Evolutionary conservation across 768 basidiomycete species (phyloP).

Genomic region (Xanthoconium stramineum): DNA sequence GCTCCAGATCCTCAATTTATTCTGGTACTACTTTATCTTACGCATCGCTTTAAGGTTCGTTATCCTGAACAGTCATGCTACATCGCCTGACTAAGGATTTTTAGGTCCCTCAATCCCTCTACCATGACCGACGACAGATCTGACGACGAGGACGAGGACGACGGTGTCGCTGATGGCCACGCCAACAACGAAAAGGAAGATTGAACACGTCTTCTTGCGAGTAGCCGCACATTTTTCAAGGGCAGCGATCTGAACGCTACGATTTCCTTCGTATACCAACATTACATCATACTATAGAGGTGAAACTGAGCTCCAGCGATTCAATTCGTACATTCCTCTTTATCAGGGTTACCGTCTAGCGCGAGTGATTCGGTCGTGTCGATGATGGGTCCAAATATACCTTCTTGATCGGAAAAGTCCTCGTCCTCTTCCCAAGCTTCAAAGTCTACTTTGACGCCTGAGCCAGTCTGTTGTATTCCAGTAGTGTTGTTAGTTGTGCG

Average conservation of each 20-base stretch:
- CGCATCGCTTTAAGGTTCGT: constrained; percentile 73
- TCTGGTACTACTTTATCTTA: constrained; percentile 88
- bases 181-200: constrained; percentile 31
- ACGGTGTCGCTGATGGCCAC: constrained; percentile 37
- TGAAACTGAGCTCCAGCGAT: not conserved
- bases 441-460: constrained; percentile 53
- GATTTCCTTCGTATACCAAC: constrained; percentile 6
- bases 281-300: constrained; percentile 7
- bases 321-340: not conserved
- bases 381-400: constrained; percentile 28
- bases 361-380: constrained; percentile 8
- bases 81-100: constrained; percentile 7
- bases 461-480: constrained; percentile 21
- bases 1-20: constrained; percentile 82
- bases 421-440: constrained; percentile 57
- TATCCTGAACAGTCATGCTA: not conserved
- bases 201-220: constrained; percentile 9
- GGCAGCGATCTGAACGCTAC: not conserved
- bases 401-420: constrained; percentile 45
- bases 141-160: constrained; percentile 74
- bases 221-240: not conserved
- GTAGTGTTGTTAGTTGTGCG: constrained; percentile 35
- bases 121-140: constrained; percentile 71
- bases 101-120: constrained; percentile 50
- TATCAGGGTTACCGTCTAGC: constrained; percentile 2